Evolutionary conservation across 2,329 filamentous ascomycete species (phyloP).

Genomic region (Chaetothyriales sp.): DNA sequence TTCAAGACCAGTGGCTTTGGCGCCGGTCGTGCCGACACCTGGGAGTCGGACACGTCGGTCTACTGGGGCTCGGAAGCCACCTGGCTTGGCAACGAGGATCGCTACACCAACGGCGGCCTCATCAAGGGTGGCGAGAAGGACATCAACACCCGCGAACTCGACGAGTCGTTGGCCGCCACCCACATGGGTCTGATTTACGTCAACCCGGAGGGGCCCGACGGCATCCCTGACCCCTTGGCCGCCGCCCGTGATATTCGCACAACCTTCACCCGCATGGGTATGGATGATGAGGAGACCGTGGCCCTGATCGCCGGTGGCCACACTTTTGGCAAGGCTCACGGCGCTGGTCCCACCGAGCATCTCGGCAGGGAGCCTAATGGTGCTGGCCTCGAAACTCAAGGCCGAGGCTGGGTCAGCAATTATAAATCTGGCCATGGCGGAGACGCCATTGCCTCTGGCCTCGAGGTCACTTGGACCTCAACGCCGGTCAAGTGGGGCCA

Average conservation of each 20-base stretch:
- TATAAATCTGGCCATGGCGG: conserved; percentile 52
- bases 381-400: conserved; percentile 49
- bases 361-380: conserved; percentile 54
- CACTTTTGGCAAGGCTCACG: conserved; percentile 68
- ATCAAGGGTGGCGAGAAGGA: conserved; percentile 32
- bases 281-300: conserved; percentile 71
- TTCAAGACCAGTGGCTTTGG: conserved; percentile 60
- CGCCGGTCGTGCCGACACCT: conserved; percentile 56
- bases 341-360: conserved; percentile 48
- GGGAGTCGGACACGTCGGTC: conserved; percentile 58
- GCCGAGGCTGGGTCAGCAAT: conserved; percentile 57
- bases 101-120: conserved; percentile 43
- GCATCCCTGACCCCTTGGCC: conserved; percentile 52
- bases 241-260: conserved; percentile 57
- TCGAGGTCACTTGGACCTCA: conserved; percentile 67
- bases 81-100: conserved; percentile 61
- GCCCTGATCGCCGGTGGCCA: conserved; percentile 66
- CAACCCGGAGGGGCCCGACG: conserved; percentile 65
- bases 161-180: conserved; percentile 51
- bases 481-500: conserved; percentile 65
- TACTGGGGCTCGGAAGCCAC: conserved; percentile 65
- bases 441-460: conserved; percentile 58
- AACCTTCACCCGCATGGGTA: conserved; percentile 66
- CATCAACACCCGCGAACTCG: conserved; percentile 47
- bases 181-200: conserved; percentile 72